These are phyloP conservation scores for Penicillium maclennaniae DNA, from an alignment of 495 filamentous ascomycete genomes.

Conservation along the genomic window DNA sequence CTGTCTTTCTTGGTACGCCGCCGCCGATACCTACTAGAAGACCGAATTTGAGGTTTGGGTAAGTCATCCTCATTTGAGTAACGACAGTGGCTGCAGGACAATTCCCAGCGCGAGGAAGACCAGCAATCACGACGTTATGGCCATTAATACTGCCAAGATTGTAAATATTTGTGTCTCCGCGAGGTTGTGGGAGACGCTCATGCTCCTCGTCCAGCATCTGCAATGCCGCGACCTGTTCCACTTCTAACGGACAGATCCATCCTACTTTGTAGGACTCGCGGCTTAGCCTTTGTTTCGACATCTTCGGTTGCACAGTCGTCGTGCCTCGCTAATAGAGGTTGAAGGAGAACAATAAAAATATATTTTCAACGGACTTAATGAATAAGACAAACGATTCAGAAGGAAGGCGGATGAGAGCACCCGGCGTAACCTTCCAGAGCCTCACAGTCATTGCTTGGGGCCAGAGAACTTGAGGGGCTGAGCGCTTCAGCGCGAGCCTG, in stretches of 20 bases:
- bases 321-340: no score
- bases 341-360: no score
- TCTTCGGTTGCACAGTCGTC: neutral
- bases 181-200: constrained; percentile 10
- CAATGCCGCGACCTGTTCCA: constrained; percentile 29
- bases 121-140: constrained; percentile 34
- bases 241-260: constrained; percentile 32
- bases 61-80: constrained; percentile 24
- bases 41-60: constrained; percentile 15
- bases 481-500: no score
- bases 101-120: constrained; percentile 18
- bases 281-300: neutral
- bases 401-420: no score
- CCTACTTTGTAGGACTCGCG: constrained; percentile 23
- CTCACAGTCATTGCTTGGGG: no score
- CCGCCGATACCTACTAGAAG: constrained; percentile 30
- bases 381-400: no score
- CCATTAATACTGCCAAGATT: constrained; percentile 27
- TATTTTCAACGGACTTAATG: no score
- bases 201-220: constrained; percentile 31
- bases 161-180: constrained; percentile 26
- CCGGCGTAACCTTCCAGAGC: no score
- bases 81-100: constrained; percentile 21
- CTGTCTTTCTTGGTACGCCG: constrained; percentile 23
- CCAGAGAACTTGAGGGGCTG: no score